A percentile compares a stretch with the other conserved stretches of the same genome.
These are phyloP conservation scores for Dioscorea dumetorum DNA, from an alignment of 106 monocot genomes.

Conservation along the genomic window DNA sequence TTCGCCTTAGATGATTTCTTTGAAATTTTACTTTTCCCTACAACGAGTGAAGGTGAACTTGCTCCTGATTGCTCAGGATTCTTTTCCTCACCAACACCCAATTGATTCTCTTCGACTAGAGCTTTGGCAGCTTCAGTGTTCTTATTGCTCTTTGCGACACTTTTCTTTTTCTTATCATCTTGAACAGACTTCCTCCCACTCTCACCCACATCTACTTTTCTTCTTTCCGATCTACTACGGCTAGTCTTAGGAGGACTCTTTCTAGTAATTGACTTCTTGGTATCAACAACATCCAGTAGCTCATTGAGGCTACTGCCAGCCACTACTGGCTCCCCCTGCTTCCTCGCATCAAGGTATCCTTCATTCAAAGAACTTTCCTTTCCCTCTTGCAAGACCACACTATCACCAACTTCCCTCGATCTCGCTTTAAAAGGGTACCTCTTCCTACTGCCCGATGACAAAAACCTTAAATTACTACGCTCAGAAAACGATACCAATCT, in stretches of 20 bases:
- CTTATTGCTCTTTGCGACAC: constrained; percentile 10
- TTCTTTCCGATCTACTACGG: background rate
- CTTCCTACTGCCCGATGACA: constrained; percentile 21
- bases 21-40: constrained; percentile 9
- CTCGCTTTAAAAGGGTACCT: constrained; percentile 16
- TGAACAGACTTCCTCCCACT: constrained; percentile 4
- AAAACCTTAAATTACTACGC: constrained; percentile 12
- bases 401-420: constrained; percentile 14
- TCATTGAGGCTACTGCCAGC: constrained; percentile 19
- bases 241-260: constrained; percentile 7
- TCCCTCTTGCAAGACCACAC: constrained; percentile 7
- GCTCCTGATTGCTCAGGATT: constrained; percentile 2
- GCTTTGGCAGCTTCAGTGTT: constrained; percentile 15
- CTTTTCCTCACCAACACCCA: constrained; percentile 20
- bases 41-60: constrained; percentile 6
- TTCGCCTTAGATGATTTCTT: constrained; percentile 31
- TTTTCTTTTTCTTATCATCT: constrained; percentile 21
- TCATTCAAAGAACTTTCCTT: constrained; percentile 11
- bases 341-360: constrained; percentile 24
- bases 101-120: constrained; percentile 15
- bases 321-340: constrained; percentile 20
- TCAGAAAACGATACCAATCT: constrained; percentile 15
- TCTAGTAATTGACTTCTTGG: background rate
- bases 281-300: constrained; percentile 10
- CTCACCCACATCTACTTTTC: constrained; percentile 1